phyloP scores from a whole-genome alignment of 2,329 filamentous ascomycete species.

The Trichophyton verrucosum region DNA sequence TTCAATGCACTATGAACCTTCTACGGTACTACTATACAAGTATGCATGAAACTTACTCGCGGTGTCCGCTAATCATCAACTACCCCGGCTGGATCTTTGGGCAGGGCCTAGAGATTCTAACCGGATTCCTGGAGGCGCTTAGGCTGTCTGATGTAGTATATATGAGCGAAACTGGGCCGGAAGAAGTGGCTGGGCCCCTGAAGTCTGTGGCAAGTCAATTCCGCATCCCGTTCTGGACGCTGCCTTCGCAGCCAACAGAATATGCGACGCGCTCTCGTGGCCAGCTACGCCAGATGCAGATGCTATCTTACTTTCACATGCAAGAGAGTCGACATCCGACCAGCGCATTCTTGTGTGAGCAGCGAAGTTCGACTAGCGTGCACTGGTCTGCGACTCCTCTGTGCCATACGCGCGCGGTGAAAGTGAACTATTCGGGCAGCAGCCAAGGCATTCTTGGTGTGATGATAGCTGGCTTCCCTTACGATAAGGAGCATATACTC shows the following conservation, averaged over 20 bases:
- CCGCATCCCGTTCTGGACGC: conserved; percentile 30
- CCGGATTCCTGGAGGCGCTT: conserved; percentile 35
- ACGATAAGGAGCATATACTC: conserved; percentile 36
- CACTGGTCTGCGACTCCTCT: conserved; percentile 39
- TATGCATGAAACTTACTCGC: conserved; percentile 29
- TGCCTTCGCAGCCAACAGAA: conserved; percentile 36
- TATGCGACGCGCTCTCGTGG: conserved; percentile 37
- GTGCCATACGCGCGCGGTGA: conserved; percentile 34
- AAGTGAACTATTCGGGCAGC: conserved; percentile 37
- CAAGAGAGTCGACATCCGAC: conserved; percentile 15
- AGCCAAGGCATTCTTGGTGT: conserved; percentile 38
- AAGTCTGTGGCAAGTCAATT: conserved; percentile 25
- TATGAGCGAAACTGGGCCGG: conserved; percentile 38
- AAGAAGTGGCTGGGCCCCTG: conserved; percentile 33
- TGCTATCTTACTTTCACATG: conserved; percentile 49
- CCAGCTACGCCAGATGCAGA: conserved; percentile 46
- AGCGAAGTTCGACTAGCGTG: conserved; percentile 14
- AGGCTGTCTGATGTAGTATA: conserved; percentile 42
- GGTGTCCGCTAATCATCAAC: conserved; percentile 44
- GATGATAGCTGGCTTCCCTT: conserved; percentile 40
- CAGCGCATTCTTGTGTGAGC: conserved; percentile 14
- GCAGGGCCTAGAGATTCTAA: conserved; percentile 38
- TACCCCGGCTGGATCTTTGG: conserved; percentile 45
- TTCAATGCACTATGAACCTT: conserved; percentile 41
- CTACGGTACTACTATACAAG: conserved; percentile 34